phyloP scores from a whole-genome alignment of 164 flowering plant genomes.

The Vitis rupestris region DNA sequence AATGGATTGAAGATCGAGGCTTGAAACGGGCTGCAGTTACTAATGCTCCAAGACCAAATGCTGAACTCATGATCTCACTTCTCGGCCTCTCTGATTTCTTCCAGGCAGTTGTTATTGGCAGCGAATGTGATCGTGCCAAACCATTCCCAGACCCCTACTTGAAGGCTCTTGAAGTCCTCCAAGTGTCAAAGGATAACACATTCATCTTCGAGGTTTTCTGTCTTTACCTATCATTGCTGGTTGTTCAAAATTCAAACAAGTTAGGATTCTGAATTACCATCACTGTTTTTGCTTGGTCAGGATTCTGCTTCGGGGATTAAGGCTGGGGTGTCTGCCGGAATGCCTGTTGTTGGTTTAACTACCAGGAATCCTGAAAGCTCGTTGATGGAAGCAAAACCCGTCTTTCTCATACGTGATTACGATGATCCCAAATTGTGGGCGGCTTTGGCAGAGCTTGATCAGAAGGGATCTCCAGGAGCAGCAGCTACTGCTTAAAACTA shows the following conservation, averaged over 20 bases:
- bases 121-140: conserved; percentile 81
- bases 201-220: conserved; percentile 72
- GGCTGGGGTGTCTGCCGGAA: conserved; percentile 96
- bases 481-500: conserved; percentile 6
- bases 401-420: conserved; percentile 70
- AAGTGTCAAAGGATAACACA: conserved; percentile 70
- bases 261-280: not conserved
- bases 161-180: conserved; percentile 67
- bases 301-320: conserved; percentile 88
- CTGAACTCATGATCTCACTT: conserved; percentile 71
- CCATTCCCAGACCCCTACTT: conserved; percentile 98
- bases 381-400: conserved; percentile 71
- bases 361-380: conserved; percentile 74
- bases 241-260: too few relatives aligned
- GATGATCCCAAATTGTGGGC: conserved; percentile 85
- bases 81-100: conserved; percentile 79
- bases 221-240: not conserved
- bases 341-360: conserved; percentile 79
- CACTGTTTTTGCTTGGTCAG: conserved; percentile 34
- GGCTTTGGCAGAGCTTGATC: conserved; percentile 72
- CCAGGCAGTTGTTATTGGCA: conserved; percentile 52
- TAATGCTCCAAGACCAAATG: conserved; percentile 87
- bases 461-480: conserved; percentile 6
- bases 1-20: conserved; percentile 89
- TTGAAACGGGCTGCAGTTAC: conserved; percentile 93